Base-by-base conservation (phyloP, 768 basidiomycete species). In the Trametes meyenii region DNA sequence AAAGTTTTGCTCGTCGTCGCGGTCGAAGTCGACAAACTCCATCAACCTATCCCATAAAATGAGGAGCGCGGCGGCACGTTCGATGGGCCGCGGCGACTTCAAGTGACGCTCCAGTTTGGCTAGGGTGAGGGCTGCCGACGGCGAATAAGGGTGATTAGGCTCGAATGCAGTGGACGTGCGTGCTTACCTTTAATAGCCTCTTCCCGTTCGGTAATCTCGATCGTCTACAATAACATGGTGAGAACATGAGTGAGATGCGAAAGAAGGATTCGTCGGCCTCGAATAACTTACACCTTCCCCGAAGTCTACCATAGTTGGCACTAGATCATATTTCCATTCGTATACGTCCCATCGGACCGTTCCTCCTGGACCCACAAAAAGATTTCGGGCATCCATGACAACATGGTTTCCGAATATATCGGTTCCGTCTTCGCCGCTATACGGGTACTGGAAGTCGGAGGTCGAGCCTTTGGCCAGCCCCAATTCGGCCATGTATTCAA, bases 261-360 rank as follows among this genome's bases (percentile, higher is more conserved):
- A 13, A 19, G 16, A 35, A 2, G 8, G 13, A 6, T 6, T 14
- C 5, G 14, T 10, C 14, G 13, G 11, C 36, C 21, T 16, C 4
- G 33, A 26, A 16, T 2, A 5, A 40, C 46, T 13, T 33, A 57
- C 56, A 3, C 39, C 46, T 1, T 57, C 24, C 2, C 48, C 21
- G 1, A 57, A 5, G 17, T 40, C 1, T 8, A 50, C 1, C 16
- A 33, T 14, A 1, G 2, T 13, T 16, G 57, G 57, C 14, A 51
- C 2, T 5, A 0, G 6, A 8, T n/a, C 19, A 14, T 23, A 1
- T 0, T 5, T 23, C 40, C 48, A 58, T 2, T 40, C 21, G 19
- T 58, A 26, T 2, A 51, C 17, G 24, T 58, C 39, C 57, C 57
- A 58, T 10, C 57, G 24, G 2, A 58, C n/a, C n/a, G 49, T 44